phyloP scores from a whole-genome alignment of 1,139 yeast species.

The Lizanozyma gosingica region DNA sequence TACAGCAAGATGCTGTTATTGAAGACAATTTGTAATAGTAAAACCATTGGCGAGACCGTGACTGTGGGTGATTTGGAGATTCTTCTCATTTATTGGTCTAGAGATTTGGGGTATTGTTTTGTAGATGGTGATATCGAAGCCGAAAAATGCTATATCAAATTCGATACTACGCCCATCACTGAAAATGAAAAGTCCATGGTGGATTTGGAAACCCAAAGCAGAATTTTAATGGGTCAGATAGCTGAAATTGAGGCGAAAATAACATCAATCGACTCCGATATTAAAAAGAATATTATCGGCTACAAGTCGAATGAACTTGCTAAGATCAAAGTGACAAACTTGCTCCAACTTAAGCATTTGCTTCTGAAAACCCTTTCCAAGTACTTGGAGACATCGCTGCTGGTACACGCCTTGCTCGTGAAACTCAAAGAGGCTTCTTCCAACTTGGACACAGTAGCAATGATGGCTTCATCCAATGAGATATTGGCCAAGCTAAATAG shows the following conservation, averaged over 20 bases:
- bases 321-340: background rate
- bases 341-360: background rate
- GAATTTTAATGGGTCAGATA: background rate
- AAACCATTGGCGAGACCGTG: background rate
- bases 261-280: background rate
- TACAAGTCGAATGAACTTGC: background rate
- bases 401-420: background rate
- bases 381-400: background rate
- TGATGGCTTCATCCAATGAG: constrained; percentile 24
- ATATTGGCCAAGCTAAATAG: constrained; percentile 66
- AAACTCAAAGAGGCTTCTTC: background rate
- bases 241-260: background rate
- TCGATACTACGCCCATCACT: background rate
- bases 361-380: background rate
- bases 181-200: background rate
- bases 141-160: too few species aligned
- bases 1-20: background rate
- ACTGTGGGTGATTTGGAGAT: background rate
- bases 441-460: background rate
- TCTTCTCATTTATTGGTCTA: background rate
- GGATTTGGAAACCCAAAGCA: background rate
- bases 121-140: background rate
- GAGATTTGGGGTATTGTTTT: background rate
- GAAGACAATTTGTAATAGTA: background rate
- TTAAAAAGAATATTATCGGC: background rate